Base-by-base conservation (phyloP, 371 early-diverging fungal species). In the Chytridium lagenaria region DNA sequence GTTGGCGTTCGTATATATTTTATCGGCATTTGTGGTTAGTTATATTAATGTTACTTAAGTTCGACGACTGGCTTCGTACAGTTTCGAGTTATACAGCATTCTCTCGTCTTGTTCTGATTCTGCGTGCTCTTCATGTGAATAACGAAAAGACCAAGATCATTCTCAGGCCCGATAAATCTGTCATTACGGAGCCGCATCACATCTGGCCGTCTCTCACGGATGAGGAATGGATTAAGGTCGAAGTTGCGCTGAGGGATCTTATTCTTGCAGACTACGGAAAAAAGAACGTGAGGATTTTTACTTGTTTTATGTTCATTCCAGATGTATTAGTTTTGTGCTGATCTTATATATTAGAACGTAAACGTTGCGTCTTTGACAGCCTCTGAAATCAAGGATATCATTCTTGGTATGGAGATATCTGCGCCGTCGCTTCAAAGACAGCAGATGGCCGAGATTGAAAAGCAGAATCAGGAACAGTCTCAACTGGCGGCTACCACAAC, bases 321-420 rank as follows among this genome's bases (percentile, higher is more conserved):
- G 28, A 37, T 69, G 2, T 49, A 37, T 64, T 15, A 52, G 52
- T 16, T 10, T 44, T 44, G 23, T 16, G 30, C 57, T 55, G 23
- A 55, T 23, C 23, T 15, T 26, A 26, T 30, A 15, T 55, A 5
- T 36, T 23, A 70, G 75, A 76, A 94, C 74, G 97, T 99, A 70
- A 98, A 98, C 70, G 96, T 96, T 38, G 94, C 96, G 2, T 94
- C 94, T 51, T 88, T 99, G 63, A 98, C 99, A 0, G 92, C 93
- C 65, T 93, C 95, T 0, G 99, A 99, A 87, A 94, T 99, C 78
- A 92, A 99, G 76, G 99, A 99, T 85, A 97, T 99, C 73, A 97
- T 99, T 75, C 90, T 99, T 72, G 99, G 99, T 82, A 98, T 98
- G 97, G 97, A 97, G 82, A 98, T 98, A 70, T 92, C 94, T 37